Evolutionary conservation across 176 grass and related monocot genomes (phyloP), one percentile per base, ranked within the genome.

Genomic region (Poa annua): DNA sequence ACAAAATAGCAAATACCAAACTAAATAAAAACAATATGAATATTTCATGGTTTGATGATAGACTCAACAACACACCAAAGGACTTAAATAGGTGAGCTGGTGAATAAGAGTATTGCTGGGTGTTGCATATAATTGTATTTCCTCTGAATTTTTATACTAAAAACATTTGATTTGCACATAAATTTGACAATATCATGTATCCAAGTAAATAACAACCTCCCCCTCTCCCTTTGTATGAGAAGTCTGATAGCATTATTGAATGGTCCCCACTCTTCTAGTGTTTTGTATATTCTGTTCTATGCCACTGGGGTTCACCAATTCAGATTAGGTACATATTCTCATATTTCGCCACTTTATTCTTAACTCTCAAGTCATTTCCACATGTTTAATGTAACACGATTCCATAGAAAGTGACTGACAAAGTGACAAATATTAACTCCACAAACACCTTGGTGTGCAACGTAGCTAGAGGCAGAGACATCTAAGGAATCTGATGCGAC

Each of bases 291-390:
- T 72, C 13, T 72, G 49, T 26, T 29, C 13, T 71, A 42, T 19
- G 17, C 66, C 22, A 78, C 45, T 57, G 77, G 1, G 8, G n/a
- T 34, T 48, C 25, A 16, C 42, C 9, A 16, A 4, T 25, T 77
- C 39, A 19, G 22, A 36, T 17, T 11, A 41, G 79, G 51, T 70
- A 24, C 71, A 45, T n/a, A 50, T 81, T 64, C 44, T 52, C 51
- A 16, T 48, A n/a, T 13, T 62, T 38, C 19, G n/a, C 8, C 60
- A 35, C 72, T 82, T 86, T 86, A 89, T 89, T 85, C 72, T 47
- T 21, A 34, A 14, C 2, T 2, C 29, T 44, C 26, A 29, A 5
- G 8, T 0, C 44, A 36, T 57, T 68, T 49, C 25, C 50, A 59
- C 34, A 3, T 54, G 1, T 71, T n/a, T 48, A 15, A 71, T 25